Conservation (phyloP, 2,329 filamentous ascomycete species). For the Trichoderma atrobrunneum region DNA sequence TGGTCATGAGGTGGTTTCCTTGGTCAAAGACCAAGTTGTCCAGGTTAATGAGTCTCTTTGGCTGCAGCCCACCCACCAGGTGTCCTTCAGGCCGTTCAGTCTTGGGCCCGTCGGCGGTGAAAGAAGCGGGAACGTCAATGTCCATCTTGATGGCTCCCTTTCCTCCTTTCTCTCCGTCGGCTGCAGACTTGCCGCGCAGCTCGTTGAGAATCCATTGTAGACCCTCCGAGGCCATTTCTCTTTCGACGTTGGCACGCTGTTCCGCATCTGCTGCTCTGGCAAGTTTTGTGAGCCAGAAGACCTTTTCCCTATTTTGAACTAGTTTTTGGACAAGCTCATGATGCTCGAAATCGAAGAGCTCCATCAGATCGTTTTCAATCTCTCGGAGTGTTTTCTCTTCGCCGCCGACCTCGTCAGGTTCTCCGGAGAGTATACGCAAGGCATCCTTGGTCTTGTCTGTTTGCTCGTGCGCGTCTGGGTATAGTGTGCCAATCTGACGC, state of each 20-base stretch:
- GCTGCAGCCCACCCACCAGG: constrained; percentile 79
- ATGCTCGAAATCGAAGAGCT: constrained; percentile 95
- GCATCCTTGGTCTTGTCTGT: constrained; percentile 88
- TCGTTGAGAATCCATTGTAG: constrained; percentile 85
- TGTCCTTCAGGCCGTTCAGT: constrained; percentile 62
- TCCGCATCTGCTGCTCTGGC: constrained; percentile 77
- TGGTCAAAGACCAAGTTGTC: constrained; percentile 97
- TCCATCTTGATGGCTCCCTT: constrained; percentile 95
- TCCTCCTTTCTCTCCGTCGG: constrained; percentile 56
- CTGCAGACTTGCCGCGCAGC: constrained; percentile 68
- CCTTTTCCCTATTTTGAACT: constrained; percentile 86
- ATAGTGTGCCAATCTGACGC: constrained; percentile 82
- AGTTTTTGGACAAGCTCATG: constrained; percentile 89
- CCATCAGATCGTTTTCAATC: constrained; percentile 97
- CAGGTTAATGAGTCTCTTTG: constrained; percentile 83
- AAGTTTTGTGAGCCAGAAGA: constrained; percentile 91
- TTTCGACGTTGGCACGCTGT: constrained; percentile 73
- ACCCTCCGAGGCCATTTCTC: constrained; percentile 87
- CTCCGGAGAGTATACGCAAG: constrained; percentile 75
- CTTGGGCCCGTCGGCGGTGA: constrained; percentile 49
- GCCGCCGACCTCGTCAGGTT: constrained; percentile 66
- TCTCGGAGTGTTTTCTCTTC: constrained; percentile 85
- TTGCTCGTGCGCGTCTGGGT: constrained; percentile 87
- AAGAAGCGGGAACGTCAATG: constrained; percentile 68
- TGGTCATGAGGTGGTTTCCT: constrained; percentile 99